These are phyloP conservation scores for Malus sieversii DNA, from an alignment of 306 rosid genomes.

Conservation along the genomic window DNA sequence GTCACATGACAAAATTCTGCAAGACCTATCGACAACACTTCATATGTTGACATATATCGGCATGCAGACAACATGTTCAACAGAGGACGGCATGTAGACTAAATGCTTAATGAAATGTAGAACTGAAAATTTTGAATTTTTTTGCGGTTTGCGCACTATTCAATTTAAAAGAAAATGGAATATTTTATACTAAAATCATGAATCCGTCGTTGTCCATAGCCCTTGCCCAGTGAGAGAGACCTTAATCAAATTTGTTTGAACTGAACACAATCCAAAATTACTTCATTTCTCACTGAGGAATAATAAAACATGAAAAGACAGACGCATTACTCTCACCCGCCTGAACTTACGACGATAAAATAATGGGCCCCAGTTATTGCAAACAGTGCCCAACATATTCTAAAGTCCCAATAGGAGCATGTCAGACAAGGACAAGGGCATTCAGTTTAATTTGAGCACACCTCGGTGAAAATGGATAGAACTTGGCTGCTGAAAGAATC, in stretches of 20 bases:
- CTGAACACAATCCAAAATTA: too few relatives aligned
- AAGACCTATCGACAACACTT: neutral
- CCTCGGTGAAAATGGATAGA: neutral
- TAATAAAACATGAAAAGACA: too few relatives aligned
- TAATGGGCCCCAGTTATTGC: neutral
- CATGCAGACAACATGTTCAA: neutral
- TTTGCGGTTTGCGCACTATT: neutral
- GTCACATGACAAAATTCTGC: neutral
- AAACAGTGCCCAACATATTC: neutral
- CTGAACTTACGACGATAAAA: neutral
- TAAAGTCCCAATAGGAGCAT: neutral
- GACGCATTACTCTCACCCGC: too few relatives aligned
- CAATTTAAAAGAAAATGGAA: too few relatives aligned
- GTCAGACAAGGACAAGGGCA: neutral
- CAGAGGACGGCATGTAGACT: neutral
- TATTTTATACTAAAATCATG: neutral
- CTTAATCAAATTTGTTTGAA: too few relatives aligned
- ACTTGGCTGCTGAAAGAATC: too few relatives aligned
- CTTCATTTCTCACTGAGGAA: too few relatives aligned
- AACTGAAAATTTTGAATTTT: too few relatives aligned
- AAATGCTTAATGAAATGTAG: neutral
- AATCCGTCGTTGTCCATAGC: neutral
- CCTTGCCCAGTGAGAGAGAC: neutral
- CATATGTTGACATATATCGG: neutral
- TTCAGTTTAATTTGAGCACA: neutral